phyloP scores from a whole-genome alignment of 139 green algal species.

The Dunaliella primolecta region DNA sequence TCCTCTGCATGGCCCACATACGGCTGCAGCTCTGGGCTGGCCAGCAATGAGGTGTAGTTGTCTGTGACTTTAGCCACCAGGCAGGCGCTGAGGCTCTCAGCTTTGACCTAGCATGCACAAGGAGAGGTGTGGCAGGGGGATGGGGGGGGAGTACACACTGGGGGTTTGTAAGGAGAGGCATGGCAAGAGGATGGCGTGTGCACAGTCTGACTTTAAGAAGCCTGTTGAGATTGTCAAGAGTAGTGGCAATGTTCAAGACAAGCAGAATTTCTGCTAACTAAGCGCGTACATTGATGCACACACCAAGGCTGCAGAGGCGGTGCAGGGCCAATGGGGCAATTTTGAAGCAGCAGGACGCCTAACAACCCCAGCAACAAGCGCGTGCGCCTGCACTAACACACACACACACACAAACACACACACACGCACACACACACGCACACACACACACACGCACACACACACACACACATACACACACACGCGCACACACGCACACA shows the following conservation, averaged over 20 bases:
- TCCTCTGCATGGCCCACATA: constrained; percentile 14
- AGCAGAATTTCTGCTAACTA: too few relatives aligned
- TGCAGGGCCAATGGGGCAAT: neutral
- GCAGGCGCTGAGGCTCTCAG: neutral
- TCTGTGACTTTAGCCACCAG: neutral
- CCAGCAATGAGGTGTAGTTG: constrained; percentile 23
- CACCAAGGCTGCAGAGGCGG: neutral
- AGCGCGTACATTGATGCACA: neutral
- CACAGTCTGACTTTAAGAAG: neutral
- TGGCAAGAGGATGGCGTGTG: too few relatives aligned
- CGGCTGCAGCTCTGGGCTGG: constrained; percentile 15
- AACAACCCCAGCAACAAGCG: too few relatives aligned
- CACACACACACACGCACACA: too few relatives aligned
- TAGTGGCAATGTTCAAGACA: neutral
- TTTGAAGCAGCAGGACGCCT: too few relatives aligned
- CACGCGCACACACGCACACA: neutral
- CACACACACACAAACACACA: too few relatives aligned
- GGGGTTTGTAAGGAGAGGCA: too few relatives aligned
- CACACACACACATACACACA: too few relatives aligned
- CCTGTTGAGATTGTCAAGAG: neutral
- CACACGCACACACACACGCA: too few relatives aligned
- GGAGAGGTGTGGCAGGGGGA: too few relatives aligned
- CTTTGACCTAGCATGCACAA: neutral
- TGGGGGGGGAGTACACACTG: too few relatives aligned
- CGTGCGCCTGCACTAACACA: too few relatives aligned